Evolutionary conservation across 1,284 basidiomycete species (phyloP).

Genomic region (Mixia osmundae): DNA sequence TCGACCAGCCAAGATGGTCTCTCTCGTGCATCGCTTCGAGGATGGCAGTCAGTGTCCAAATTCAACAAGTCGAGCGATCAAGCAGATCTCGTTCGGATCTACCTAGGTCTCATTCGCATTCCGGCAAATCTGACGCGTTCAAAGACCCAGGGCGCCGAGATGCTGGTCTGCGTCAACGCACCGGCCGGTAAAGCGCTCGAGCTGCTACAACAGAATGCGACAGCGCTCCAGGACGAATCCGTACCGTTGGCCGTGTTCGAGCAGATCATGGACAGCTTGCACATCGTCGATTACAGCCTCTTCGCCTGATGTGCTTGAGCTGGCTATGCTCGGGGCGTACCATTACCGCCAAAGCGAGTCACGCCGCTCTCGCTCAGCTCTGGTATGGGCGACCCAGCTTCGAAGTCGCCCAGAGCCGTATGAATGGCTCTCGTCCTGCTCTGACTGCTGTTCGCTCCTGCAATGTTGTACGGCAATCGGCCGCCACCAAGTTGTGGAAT

Average conservation of each 20-base stretch:
- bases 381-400: too few species aligned
- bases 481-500: too few species aligned
- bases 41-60: conserved; percentile 47
- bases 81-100: conserved; percentile 45
- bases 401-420: too few species aligned
- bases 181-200: conserved; percentile 30
- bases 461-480: too few species aligned
- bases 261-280: conserved; percentile 34
- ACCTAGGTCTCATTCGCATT: conserved; percentile 57
- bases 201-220: conserved; percentile 19
- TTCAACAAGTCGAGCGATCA: conserved; percentile 33
- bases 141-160: conserved; percentile 30
- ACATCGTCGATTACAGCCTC: conserved; percentile 44
- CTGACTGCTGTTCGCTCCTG: too few species aligned
- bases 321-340: too few species aligned
- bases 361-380: too few species aligned
- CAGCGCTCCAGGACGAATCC: conserved; percentile 20
- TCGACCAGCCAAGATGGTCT: conserved; percentile 29
- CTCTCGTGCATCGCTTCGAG: conserved; percentile 41
- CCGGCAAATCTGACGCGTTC: conserved; percentile 4
- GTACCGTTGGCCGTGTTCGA: conserved; percentile 31
- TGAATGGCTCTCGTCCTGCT: too few species aligned
- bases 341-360: too few species aligned
- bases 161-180: conserved; percentile 59
- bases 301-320: conserved; percentile 29